phyloP scores from a whole-genome alignment of 2,329 filamentous ascomycete species.

The Eutypella sp. region DNA sequence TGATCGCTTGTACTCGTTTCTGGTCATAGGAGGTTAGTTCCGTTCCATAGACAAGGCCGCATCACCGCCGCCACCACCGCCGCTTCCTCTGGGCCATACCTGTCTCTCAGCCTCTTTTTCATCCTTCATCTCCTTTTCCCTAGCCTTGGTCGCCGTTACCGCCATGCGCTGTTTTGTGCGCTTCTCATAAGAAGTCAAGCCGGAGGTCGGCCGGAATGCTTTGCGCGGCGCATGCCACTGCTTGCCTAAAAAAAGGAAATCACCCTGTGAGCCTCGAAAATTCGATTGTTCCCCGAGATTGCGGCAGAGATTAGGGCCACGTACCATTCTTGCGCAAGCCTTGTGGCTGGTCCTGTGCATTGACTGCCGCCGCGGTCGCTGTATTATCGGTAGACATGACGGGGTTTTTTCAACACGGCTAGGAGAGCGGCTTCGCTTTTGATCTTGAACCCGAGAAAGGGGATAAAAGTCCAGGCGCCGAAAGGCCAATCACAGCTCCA shows the following conservation, averaged over 20 bases:
- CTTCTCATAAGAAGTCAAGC: constrained; percentile 74
- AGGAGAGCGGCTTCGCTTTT: neutral
- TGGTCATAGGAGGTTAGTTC: too few relatives aligned
- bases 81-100: too few relatives aligned
- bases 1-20: constrained; percentile 73
- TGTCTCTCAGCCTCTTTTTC: constrained; percentile 88
- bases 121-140: constrained; percentile 92
- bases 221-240: constrained; percentile 85
- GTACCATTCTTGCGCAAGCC: constrained; percentile 83
- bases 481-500: too few relatives aligned
- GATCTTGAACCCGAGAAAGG: neutral
- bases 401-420: neutral
- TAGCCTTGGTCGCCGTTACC: constrained; percentile 75
- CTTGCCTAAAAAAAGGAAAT: constrained; percentile 59
- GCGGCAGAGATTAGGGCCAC: constrained; percentile 14
- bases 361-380: constrained; percentile 29
- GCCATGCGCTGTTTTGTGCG: constrained; percentile 66
- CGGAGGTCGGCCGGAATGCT: constrained; percentile 76
- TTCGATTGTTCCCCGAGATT: neutral
- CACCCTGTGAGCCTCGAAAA: constrained; percentile 4
- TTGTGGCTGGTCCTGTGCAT: constrained; percentile 34
- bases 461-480: too few relatives aligned
- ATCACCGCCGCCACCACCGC: too few relatives aligned
- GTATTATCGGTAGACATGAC: constrained; percentile 41
- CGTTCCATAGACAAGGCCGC: too few relatives aligned